Conservation (phyloP, 352 stramenopile genomes). For the Thalassiosira mediterranea region DNA sequence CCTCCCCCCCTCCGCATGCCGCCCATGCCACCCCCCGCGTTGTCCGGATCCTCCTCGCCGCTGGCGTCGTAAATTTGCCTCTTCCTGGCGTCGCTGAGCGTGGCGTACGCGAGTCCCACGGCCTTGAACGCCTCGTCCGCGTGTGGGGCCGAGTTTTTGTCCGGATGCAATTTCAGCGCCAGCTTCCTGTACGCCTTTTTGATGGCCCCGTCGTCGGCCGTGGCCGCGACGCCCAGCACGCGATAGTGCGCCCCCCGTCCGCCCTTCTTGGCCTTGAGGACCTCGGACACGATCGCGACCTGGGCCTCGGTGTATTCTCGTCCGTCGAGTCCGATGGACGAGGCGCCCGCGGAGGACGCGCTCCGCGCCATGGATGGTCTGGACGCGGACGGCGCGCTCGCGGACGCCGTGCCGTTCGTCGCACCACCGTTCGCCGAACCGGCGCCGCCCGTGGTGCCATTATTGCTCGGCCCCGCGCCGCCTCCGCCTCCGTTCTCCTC, state of each 20-base stretch:
- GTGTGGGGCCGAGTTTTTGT: conserved; percentile 95
- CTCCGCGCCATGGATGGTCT: conserved; percentile 2
- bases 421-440: conserved; percentile 6
- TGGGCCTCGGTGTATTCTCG: conserved; percentile 70
- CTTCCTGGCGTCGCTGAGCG: conserved; percentile 78
- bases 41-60: conserved; percentile 84
- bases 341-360: conserved; percentile 9
- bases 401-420: conserved; percentile 6
- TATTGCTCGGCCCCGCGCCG: not conserved
- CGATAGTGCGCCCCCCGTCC: conserved; percentile 84
- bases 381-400: conserved; percentile 8
- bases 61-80: conserved; percentile 81
- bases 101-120: conserved; percentile 91
- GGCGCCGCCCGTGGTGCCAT: not conserved
- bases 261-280: conserved; percentile 71
- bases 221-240: conserved; percentile 79
- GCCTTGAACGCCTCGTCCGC: conserved; percentile 98
- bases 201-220: conserved; percentile 82
- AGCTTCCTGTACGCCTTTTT: conserved; percentile 90
- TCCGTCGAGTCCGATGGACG: conserved; percentile 41
- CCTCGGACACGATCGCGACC: conserved; percentile 64
- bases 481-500: not conserved
- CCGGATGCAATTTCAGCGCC: conserved; percentile 88
- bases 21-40: conserved; percentile 65
- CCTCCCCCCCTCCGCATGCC: conserved; percentile 33